Base-by-base conservation (phyloP, 441 rosid genomes). In the Eutrema salsugineum region DNA sequence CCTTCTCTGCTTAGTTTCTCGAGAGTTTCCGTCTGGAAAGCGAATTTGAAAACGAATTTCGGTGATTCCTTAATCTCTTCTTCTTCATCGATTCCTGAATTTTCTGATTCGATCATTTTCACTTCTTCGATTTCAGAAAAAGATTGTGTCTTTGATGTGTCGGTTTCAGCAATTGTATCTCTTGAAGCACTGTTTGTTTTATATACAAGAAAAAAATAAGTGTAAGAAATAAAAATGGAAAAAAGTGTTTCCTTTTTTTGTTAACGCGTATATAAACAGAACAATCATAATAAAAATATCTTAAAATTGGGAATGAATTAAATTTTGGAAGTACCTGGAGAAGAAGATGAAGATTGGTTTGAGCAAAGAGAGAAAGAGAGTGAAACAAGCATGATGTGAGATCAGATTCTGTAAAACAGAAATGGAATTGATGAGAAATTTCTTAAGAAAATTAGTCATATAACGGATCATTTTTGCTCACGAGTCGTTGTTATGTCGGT, bases 271-370 rank as follows among this genome's bases (percentile, higher is more conserved):
- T 10, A 11, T 11, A 40, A 8, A 54, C 5, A 38, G 24, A 19
- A 30, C 30, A 70, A 40, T 11, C 2, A 24, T 24, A 10, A 35
- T 5, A 69, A 27, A 38, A 39, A 60, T 35, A 36, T 35, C 42
- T 56, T 17, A 32, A 20, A 54, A 15, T 38, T 11, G 16, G 3
- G 20, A 53, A 48, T 24, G 32, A 65, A 56, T 30, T 53, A 53
- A 54, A 56, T 3, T 28, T 1, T n/a, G n/a, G 1, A 19, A 44
- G 47, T 84, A 89, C 96, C 97, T 81, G 81, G 56, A 78, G 43
- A 80, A 40, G 59, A 55, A 43, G 71, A 51, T 56, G 72, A 24
- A 80, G 76, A 63, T 80, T 28, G 80, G 83, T 28, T 17, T 80
- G 84, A 54, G 32, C 63, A 56, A 20, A 54, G 22, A 54, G 59